A percentile compares a stretch with the other conserved stretches of the same genome.
Evolutionary conservation across 1,284 basidiomycete genomes (phyloP).

Genomic region (Rhodotorula glutinis): DNA sequence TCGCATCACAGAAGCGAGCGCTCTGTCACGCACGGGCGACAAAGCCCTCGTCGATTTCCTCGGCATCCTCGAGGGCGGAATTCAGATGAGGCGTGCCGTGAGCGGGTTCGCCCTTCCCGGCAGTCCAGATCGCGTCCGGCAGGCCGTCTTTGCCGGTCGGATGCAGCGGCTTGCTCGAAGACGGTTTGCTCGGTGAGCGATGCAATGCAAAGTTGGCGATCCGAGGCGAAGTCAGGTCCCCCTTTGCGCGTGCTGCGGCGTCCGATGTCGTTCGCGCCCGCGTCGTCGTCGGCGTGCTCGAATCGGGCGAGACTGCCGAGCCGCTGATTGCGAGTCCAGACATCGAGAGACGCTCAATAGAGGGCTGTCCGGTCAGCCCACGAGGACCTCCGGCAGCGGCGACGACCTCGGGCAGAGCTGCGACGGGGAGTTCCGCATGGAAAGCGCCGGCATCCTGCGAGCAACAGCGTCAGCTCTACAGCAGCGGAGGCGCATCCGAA

Average conservation of each 20-base stretch:
- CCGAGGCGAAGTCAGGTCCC: slow-evolving; percentile 32
- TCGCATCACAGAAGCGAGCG: too few species aligned
- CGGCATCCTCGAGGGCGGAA: slow-evolving; percentile 27
- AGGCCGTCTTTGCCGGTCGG: background rate
- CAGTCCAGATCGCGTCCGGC: slow-evolving; percentile 5
- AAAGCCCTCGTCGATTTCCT: slow-evolving; percentile 36
- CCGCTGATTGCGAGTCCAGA: background rate
- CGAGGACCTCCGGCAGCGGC: background rate
- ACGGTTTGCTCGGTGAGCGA: background rate
- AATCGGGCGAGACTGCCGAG: background rate
- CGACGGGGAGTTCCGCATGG: slow-evolving; percentile 29
- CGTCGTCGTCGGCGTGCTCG: background rate
- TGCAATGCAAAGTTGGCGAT: slow-evolving; percentile 28
- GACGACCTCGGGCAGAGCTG: slow-evolving; percentile 9
- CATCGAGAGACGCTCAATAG: slow-evolving; percentile 26
- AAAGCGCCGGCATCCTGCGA: slow-evolving; percentile 32
- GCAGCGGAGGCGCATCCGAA: too few species aligned
- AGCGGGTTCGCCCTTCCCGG: background rate
- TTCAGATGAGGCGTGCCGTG: slow-evolving; percentile 27
- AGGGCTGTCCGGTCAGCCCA: slow-evolving; percentile 7
- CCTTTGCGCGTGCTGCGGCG: slow-evolving; percentile 15
- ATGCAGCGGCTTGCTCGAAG: background rate
- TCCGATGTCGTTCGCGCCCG: slow-evolving; percentile 13
- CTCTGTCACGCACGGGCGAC: slow-evolving; percentile 32
- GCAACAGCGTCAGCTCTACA: background rate